Base-by-base conservation (phyloP, 352 stramenopile species). In the Elongisporangium senticosum region DNA sequence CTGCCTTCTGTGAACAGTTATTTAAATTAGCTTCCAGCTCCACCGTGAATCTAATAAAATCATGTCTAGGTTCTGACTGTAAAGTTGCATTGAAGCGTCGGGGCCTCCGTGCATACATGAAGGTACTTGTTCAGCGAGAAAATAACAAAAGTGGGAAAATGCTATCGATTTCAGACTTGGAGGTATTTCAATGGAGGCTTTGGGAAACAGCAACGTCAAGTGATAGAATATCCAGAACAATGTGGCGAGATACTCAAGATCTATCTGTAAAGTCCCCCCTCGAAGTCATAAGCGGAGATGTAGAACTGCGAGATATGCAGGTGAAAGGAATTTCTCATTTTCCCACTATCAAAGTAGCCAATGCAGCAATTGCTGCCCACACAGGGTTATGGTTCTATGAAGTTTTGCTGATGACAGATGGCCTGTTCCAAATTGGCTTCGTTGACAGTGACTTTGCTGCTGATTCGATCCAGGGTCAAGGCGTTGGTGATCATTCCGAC, bases 361-460 rank as follows among this genome's bases (percentile, higher is more conserved):
- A 75, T 19, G 68, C 79, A 3, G 67, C 60, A 0, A 79, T 96
- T 53, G 67, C 66, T 53, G 72, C 67, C 15, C 77, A 74, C 26
- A 80, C 71, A 1, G 88, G 87, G 0, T 58, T 94, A 17, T 98
- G 65, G 67, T 98, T 96, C 58, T 96, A 97, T 61, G 91, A 98
- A 74, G 91, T 95, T 3, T 65, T 72, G 2, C 63, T 98, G 1
- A 68, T 96, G 22, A 97, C 77, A 0, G 91, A 93, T 56, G 93
- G 94, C 8, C 71, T 98, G 0, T 95, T 96, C 67, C 93, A 98
- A 63, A 96, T 98, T 63, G 95, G 95, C 2, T 98, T 95, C 79
- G 77, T 96, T 20, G 87, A 94, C n/a, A 59, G 52, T 17, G 68
- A 83, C 0, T 98, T 98, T 65, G 56, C 71, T 7, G 71, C 83